These are phyloP conservation scores for Trichoderma gracile DNA, from an alignment of 2,329 filamentous ascomycete species.

Conservation along the genomic window DNA sequence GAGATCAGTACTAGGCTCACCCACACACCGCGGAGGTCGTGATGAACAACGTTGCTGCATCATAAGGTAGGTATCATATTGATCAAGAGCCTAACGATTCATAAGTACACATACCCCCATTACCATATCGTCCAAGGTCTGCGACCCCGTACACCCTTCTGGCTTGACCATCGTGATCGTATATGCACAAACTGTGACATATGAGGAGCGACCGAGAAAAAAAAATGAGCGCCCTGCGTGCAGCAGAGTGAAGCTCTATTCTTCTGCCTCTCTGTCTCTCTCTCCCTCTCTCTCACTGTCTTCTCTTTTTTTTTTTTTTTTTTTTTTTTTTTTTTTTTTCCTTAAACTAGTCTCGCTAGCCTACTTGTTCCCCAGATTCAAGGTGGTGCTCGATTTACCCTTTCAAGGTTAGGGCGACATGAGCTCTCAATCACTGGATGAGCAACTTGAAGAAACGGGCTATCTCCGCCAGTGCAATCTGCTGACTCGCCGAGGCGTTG, in stretches of 20 bases:
- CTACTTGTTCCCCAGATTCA: no score
- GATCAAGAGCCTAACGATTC: background rate
- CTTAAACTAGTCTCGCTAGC: no score
- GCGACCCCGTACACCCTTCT: constrained; percentile 27
- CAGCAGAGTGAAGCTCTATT: no score
- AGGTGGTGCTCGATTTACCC: no score
- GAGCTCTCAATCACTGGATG: constrained; percentile 33
- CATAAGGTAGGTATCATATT: background rate
- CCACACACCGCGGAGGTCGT: background rate
- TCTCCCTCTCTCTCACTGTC: no score
- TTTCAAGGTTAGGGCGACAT: no score
- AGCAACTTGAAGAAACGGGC: constrained; percentile 56
- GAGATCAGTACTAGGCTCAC: background rate
- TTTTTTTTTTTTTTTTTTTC: background rate
- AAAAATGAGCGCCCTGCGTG: no score
- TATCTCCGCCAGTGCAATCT: constrained; percentile 52
- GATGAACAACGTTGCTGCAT: background rate
- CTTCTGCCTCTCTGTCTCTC: no score
- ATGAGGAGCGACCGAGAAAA: background rate
- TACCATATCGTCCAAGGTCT: constrained; percentile 52
- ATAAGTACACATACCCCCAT: constrained; percentile 51
- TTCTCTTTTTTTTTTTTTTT: background rate
- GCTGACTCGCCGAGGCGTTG: constrained; percentile 46
- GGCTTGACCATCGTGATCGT: background rate
- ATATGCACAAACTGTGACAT: background rate